A percentile compares a stretch with the other conserved stretches of the same genome.
Evolutionary conservation across 2,329 filamentous ascomycete species (phyloP).

Genomic region (Penicillium expansum): DNA sequence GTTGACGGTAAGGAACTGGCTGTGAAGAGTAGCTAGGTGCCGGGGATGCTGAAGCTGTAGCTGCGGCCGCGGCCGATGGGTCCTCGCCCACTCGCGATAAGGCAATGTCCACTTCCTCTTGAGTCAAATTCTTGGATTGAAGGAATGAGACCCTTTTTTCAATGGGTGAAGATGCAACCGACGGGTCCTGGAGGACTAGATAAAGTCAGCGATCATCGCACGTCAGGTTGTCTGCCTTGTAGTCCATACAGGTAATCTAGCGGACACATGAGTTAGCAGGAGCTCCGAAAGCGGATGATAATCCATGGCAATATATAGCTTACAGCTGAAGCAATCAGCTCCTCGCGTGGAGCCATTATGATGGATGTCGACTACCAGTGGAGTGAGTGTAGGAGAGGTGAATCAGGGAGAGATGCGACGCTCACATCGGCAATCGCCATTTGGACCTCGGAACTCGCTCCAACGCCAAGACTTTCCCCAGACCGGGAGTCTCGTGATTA

Average conservation of each 20-base stretch:
- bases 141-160: constrained; percentile 92
- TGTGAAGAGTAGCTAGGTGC: constrained; percentile 50
- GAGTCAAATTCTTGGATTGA: constrained; percentile 93
- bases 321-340: constrained; percentile 81
- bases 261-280: constrained; percentile 25
- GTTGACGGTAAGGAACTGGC: constrained; percentile 39
- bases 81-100: constrained; percentile 71
- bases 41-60: constrained; percentile 47
- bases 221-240: neutral
- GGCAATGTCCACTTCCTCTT: constrained; percentile 87
- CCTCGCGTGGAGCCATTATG: constrained; percentile 84
- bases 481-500: constrained; percentile 32
- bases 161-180: constrained; percentile 80
- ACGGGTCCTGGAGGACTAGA: constrained; percentile 88
- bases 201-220: constrained; percentile 17
- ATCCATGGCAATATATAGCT: constrained; percentile 31
- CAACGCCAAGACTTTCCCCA: constrained; percentile 32
- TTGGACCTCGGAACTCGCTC: constrained; percentile 40
- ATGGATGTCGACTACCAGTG: constrained; percentile 11
- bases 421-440: constrained; percentile 28
- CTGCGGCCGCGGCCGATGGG: constrained; percentile 45
- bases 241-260: constrained; percentile 52
- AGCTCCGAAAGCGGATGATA: constrained; percentile 25
- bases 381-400: constrained; percentile 13
- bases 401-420: constrained; percentile 15